A percentile compares a stretch with the other conserved stretches of the same genome.
phyloP scores from a whole-genome alignment of 495 filamentous ascomycete genomes.

The Tuber indicum region DNA sequence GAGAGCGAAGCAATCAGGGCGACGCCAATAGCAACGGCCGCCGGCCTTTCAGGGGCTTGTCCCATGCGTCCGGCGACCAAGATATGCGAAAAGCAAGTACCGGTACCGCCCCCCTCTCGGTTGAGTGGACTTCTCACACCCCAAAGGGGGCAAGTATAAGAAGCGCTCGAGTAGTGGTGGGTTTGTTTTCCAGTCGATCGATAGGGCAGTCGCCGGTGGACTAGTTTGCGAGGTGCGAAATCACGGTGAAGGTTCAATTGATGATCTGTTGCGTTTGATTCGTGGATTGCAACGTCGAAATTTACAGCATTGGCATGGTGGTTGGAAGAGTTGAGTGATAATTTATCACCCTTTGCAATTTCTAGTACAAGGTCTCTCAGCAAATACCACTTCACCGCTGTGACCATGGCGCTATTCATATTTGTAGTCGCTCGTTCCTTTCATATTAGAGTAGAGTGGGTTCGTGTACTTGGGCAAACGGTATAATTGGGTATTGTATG shows the following conservation, averaged over 20 bases:
- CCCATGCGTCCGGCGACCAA: slow-evolving; percentile 31
- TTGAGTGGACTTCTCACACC: slow-evolving; percentile 1
- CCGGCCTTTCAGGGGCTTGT: slow-evolving; percentile 1
- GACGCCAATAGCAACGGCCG: neutral
- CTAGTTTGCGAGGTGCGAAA: neutral
- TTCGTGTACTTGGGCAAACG: neutral
- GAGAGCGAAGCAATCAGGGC: slow-evolving; percentile 1
- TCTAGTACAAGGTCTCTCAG: neutral
- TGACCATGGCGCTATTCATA: neutral
- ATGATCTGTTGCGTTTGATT: neutral
- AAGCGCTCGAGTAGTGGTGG: slow-evolving; percentile 5
- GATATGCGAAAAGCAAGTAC: slow-evolving; percentile 27
- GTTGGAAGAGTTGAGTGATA: neutral
- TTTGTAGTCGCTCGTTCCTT: neutral
- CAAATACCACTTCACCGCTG: neutral
- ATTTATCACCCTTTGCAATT: neutral
- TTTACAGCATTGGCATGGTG: neutral
- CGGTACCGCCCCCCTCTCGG: neutral
- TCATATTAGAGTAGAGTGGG: neutral
- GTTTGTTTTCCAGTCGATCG: slow-evolving; percentile 15
- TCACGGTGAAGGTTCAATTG: neutral
- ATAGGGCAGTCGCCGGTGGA: slow-evolving; percentile 3
- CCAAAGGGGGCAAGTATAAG: slow-evolving; percentile 36
- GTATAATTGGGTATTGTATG: neutral
- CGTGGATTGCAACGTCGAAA: slow-evolving; percentile 2